Conservation (phyloP, 2,329 filamentous ascomycete genomes). For the Rhytidhysteron rufulum region DNA sequence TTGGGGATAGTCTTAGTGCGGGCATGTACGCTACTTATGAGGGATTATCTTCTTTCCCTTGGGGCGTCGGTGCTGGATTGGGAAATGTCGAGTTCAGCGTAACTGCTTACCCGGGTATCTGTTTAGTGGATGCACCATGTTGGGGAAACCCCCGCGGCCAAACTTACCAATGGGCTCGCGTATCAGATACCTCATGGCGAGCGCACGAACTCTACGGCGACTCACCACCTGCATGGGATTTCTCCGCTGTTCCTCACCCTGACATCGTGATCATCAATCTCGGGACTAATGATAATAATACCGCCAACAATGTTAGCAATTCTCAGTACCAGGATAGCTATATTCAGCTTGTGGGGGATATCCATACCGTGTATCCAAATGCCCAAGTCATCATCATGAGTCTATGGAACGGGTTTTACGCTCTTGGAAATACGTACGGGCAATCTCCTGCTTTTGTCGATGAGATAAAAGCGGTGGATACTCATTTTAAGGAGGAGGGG, state of each 20-base stretch:
- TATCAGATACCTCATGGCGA: constrained; percentile 51
- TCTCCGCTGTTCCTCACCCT: constrained; percentile 27
- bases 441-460: constrained; percentile 47
- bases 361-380: constrained; percentile 40
- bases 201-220: constrained; percentile 41
- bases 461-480: constrained; percentile 49
- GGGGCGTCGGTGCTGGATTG: constrained; percentile 53
- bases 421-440: constrained; percentile 48
- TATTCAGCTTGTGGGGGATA: constrained; percentile 38
- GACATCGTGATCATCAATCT: constrained; percentile 46
- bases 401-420: constrained; percentile 54
- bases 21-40: constrained; percentile 60
- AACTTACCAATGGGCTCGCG: constrained; percentile 56
- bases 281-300: constrained; percentile 46
- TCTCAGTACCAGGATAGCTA: constrained; percentile 39
- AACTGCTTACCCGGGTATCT: constrained; percentile 58
- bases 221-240: constrained; percentile 33
- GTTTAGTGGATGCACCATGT: constrained; percentile 53
- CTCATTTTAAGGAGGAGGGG: constrained; percentile 48
- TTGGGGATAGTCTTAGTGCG: constrained; percentile 48
- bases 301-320: constrained; percentile 38
- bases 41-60: constrained; percentile 54
- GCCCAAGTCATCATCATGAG: constrained; percentile 44
- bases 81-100: constrained; percentile 58
- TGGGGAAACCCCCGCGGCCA: constrained; percentile 44